A percentile compares a stretch with the other conserved stretches of the same genome.
phyloP scores from a whole-genome alignment of 441 rosid species.

The Eruca vesicaria region DNA sequence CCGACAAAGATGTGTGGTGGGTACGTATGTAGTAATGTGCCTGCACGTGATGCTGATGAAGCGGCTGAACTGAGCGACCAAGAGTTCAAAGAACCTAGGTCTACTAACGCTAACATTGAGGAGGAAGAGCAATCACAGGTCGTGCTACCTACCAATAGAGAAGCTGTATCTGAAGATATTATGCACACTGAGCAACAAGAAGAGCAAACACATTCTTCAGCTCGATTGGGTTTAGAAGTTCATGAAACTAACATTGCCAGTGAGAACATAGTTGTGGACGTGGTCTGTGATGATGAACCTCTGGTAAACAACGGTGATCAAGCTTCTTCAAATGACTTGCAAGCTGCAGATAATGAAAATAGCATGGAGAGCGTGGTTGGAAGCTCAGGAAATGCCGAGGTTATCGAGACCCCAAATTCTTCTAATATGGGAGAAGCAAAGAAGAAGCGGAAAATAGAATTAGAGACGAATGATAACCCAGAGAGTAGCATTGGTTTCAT shows the following conservation, averaged over 20 bases:
- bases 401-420: conserved; percentile 24
- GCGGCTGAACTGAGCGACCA: conserved; percentile 29
- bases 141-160: conserved; percentile 25
- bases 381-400: conserved; percentile 33
- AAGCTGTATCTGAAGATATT: conserved; percentile 31
- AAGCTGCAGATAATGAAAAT: conserved; percentile 34
- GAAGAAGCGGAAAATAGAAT: conserved; percentile 58
- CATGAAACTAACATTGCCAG: conserved; percentile 13
- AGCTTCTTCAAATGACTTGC: conserved; percentile 35
- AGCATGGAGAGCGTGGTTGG: conserved; percentile 35
- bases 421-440: conserved; percentile 35
- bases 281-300: conserved; percentile 29
- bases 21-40: conserved; percentile 6
- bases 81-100: conserved; percentile 30
- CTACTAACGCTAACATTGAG: conserved; percentile 23
- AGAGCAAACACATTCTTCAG: conserved; percentile 7
- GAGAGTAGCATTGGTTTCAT: conserved; percentile 47
- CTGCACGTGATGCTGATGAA: conserved; percentile 35
- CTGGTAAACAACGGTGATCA: conserved; percentile 34
- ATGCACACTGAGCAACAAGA: neutral
- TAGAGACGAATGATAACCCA: conserved; percentile 42
- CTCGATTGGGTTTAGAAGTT: conserved; percentile 37
- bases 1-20: conserved; percentile 27
- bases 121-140: conserved; percentile 22
- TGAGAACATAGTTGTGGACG: conserved; percentile 30